Percentiles rank a stretch among this genome's conserved stretches.
Evolutionary conservation across 345 rosid species (phyloP).

Genomic region (Camelina hispida): DNA sequence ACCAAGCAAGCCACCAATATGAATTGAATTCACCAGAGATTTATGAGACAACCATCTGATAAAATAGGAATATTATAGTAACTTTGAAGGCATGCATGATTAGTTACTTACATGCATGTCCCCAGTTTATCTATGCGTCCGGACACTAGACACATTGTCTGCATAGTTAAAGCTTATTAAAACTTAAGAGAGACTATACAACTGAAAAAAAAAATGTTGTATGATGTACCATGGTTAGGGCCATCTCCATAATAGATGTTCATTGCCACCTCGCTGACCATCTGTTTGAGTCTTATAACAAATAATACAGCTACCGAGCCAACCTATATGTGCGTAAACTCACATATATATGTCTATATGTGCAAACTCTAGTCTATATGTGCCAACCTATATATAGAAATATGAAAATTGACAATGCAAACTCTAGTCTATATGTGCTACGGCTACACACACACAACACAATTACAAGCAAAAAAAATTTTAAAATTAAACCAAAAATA

Average conservation of each 20-base stretch:
- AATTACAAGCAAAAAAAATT: too few species aligned
- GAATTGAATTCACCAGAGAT: too few species aligned
- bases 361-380: too few species aligned
- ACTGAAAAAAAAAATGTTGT: background rate
- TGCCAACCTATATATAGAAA: too few species aligned
- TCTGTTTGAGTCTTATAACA: constrained; percentile 62
- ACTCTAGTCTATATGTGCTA: too few species aligned
- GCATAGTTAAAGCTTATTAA: constrained; percentile 41
- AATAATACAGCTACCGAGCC: constrained; percentile 74
- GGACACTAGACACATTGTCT: constrained; percentile 65
- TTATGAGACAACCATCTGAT: too few species aligned
- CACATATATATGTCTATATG: constrained; percentile 44
- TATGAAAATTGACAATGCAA: too few species aligned
- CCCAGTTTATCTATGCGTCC: constrained; percentile 86
- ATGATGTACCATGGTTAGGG: constrained; percentile 65
- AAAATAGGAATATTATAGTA: too few species aligned
- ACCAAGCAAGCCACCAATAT: too few species aligned
- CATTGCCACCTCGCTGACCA: constrained; percentile 62
- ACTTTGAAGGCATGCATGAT: too few species aligned
- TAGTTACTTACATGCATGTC: constrained; percentile 77
- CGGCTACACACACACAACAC: too few species aligned
- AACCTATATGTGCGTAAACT: constrained; percentile 47
- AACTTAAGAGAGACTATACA: background rate
- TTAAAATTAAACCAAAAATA: too few species aligned
- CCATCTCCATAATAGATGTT: constrained; percentile 63